Conservation (phyloP, 1,139 yeast genomes). For the Diutina siamensis region DNA sequence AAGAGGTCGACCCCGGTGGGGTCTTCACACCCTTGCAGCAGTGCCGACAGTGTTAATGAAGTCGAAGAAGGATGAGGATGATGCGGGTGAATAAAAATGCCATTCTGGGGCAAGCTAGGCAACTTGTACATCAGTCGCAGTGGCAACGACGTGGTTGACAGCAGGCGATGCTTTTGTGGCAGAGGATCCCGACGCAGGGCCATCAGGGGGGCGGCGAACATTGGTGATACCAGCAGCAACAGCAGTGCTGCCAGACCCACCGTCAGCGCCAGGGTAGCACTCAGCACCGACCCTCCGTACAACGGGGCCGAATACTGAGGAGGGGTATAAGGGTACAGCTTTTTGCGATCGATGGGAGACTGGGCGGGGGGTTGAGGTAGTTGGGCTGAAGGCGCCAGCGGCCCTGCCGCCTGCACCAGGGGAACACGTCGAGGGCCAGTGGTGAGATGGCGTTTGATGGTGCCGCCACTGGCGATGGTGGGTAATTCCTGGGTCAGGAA, state of each 20-base stretch:
- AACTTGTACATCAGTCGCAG: constrained; percentile 2
- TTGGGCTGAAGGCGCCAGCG: neutral
- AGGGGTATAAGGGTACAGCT: constrained; percentile 1
- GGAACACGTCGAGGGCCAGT: neutral
- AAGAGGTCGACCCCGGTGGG: constrained; percentile 2
- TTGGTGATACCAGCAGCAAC: constrained; percentile 2
- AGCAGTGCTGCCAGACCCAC: constrained; percentile 3
- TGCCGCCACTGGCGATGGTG: neutral
- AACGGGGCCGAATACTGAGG: neutral
- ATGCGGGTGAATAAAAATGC: constrained; percentile 4
- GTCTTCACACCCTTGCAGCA: constrained; percentile 4
- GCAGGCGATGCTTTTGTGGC: neutral
- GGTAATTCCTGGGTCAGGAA: neutral
- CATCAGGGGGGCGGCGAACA: constrained; percentile 4
- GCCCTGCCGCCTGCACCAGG: neutral
- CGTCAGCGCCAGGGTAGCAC: neutral
- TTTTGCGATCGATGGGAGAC: neutral
- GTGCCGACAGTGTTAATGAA: neutral
- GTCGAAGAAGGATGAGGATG: neutral
- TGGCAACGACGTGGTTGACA: neutral
- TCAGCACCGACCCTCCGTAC: neutral
- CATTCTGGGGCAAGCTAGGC: constrained; percentile 1
- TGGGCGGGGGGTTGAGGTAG: neutral
- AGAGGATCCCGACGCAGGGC: neutral
- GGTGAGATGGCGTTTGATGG: neutral